These are phyloP conservation scores for Aspergillus sp. DNA, from an alignment of 2,329 filamentous ascomycete species.

Conservation along the genomic window DNA sequence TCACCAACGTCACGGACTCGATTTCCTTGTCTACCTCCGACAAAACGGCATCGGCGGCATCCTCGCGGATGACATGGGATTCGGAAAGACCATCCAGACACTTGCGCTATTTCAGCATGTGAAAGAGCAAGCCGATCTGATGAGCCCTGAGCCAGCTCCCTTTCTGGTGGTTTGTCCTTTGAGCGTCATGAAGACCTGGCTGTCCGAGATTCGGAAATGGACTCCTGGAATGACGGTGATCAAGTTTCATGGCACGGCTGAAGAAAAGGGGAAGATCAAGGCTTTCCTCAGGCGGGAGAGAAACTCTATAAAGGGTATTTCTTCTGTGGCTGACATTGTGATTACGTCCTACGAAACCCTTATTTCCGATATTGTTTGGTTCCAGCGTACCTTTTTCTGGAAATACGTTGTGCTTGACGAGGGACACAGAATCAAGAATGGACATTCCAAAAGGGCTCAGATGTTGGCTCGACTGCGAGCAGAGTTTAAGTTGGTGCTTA, in stretches of 20 bases:
- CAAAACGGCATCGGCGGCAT: slow-evolving; percentile 28
- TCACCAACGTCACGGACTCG: slow-evolving; percentile 52
- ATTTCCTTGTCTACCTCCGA: slow-evolving; percentile 46
- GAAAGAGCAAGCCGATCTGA: slow-evolving; percentile 34
- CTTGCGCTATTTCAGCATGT: slow-evolving; percentile 49
- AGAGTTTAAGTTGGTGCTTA: slow-evolving; percentile 52
- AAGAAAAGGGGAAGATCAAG: slow-evolving; percentile 37
- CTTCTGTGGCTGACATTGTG: slow-evolving; percentile 28
- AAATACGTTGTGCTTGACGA: slow-evolving; percentile 55
- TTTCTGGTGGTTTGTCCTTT: slow-evolving; percentile 51
- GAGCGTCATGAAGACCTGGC: slow-evolving; percentile 52
- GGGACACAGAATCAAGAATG: slow-evolving; percentile 55
- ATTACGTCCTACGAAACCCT: slow-evolving; percentile 54
- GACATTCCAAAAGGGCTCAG: slow-evolving; percentile 43
- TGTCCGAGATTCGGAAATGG: slow-evolving; percentile 49
- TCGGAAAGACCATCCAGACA: slow-evolving; percentile 30
- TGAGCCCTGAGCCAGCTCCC: slow-evolving; percentile 4
- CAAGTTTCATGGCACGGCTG: slow-evolving; percentile 48
- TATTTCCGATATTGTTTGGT: slow-evolving; percentile 47
- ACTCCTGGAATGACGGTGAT: slow-evolving; percentile 45
- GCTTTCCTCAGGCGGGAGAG: slow-evolving; percentile 7
- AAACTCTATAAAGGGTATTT: not conserved
- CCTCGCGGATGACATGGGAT: slow-evolving; percentile 31
- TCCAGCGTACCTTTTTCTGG: slow-evolving; percentile 53
- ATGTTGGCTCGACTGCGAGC: slow-evolving; percentile 46